Evolutionary conservation across 2,329 filamentous ascomycete genomes (phyloP), one percentile per base, ranked within the genome.

Genomic region (Raffaelea albimanens): DNA sequence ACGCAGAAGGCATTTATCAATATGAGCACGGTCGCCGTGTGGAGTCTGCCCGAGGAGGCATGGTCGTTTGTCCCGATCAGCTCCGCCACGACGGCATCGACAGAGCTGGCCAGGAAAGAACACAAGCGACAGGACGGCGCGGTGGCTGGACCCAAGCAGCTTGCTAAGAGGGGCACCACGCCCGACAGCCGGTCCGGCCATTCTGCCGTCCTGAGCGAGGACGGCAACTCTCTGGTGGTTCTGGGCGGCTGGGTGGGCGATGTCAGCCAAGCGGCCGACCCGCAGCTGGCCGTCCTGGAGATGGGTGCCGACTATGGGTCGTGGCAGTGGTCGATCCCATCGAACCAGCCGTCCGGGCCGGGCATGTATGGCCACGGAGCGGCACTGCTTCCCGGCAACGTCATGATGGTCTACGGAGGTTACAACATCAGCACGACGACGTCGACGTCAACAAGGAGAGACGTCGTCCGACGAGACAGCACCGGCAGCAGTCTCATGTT

Each of bases 221-320:
- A 95, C 58, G 90, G 90, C 0, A 77, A 70, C 22, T 80, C 76
- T n/a, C 70, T 97, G 9, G 69, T 95, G 38, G 68, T 98, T 1
- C 73, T 89, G 50, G 93, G 93, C 19, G 93, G 93, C 2, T 98
- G 93, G 93, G 88, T 96, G 4, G 91, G 90, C 3, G 82, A 94
- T 58, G 72, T 85, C 0, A 74, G 69, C 9, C 84, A 81, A 29
- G 77, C 90, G 1, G 93, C 93, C 0, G 71, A 82, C 25, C 93
- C 93, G 1, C 88, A 95, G 59, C 70, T 97, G 22, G 85, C 80
- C 0, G 66, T 96, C 3, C 68, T 97, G 3, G 71, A 87, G 49
- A 71, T 96, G 49, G 87, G 83, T 7, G 75, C 82, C 51, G 82
- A 82, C 4, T 93, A 87, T 59, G 85, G 82, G 9, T 71, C 78